phyloP scores from a whole-genome alignment of 192 early-diverging fungal genomes.

The Backusella tarrabulga region DNA sequence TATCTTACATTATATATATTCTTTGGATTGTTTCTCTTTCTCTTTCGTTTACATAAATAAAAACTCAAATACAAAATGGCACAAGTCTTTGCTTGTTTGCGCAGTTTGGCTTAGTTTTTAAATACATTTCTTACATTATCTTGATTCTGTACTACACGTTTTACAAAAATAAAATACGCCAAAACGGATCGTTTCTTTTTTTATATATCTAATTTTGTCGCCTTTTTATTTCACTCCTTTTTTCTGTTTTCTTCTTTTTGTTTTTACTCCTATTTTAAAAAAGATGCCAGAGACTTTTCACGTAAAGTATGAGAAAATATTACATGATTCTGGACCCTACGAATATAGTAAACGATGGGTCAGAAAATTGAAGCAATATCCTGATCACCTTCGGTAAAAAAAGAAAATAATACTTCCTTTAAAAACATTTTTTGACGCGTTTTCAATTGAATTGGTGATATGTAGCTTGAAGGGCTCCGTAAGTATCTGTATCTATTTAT shows the following conservation, averaged over 20 bases:
- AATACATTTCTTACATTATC: not conserved
- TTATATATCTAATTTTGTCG: not conserved
- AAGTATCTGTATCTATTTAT: not conserved
- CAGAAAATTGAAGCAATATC: conserved; percentile 5
- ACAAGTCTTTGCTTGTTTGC: not conserved
- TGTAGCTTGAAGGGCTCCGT: conserved; percentile 16
- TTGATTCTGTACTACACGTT: not conserved
- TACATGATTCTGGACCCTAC: conserved; percentile 10
- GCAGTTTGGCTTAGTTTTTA: not conserved
- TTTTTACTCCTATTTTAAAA: not conserved
- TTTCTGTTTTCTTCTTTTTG: not conserved
- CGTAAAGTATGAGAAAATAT: not conserved
- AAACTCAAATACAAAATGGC: not conserved
- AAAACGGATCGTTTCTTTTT: not conserved
- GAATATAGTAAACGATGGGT: conserved; percentile 9
- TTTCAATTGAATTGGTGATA: not conserved
- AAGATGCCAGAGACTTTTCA: not conserved
- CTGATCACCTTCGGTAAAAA: conserved; percentile 30
- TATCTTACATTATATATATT: not conserved
- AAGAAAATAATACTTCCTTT: not conserved
- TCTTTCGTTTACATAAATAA: not conserved
- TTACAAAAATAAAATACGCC: not conserved
- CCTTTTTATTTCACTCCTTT: not conserved
- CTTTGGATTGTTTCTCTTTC: not conserved
- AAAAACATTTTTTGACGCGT: not conserved